Conservation (phyloP, 768 basidiomycete genomes). For the Chlorophyllum brunneum region DNA sequence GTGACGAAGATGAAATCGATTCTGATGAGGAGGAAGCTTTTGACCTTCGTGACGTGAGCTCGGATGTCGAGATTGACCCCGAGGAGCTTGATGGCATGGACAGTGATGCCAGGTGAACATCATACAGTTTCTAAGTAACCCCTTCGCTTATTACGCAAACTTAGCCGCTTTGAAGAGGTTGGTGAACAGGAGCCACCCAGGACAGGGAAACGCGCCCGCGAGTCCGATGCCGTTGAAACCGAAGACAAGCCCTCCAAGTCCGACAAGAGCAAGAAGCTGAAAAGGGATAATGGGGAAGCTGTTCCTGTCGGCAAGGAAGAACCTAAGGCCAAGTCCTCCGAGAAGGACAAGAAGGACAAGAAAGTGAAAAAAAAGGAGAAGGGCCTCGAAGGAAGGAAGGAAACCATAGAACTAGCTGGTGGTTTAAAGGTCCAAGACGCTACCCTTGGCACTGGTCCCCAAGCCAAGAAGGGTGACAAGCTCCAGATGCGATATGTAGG, state of each 20-base stretch:
- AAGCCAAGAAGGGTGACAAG: slow-evolving; percentile 81
- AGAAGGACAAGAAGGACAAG: slow-evolving; percentile 26
- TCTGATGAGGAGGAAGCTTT: slow-evolving; percentile 57
- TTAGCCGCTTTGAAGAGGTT: slow-evolving; percentile 80
- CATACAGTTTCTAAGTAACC: not conserved
- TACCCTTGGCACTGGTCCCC: slow-evolving; percentile 78
- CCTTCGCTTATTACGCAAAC: not conserved
- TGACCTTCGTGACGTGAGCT: slow-evolving; percentile 73
- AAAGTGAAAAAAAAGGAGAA: slow-evolving; percentile 33
- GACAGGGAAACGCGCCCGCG: slow-evolving; percentile 66
- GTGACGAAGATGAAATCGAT: slow-evolving; percentile 39
- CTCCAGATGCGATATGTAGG: slow-evolving; percentile 92
- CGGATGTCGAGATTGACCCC: slow-evolving; percentile 75
- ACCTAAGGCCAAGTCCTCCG: slow-evolving; percentile 11
- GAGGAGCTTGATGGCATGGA: slow-evolving; percentile 56
- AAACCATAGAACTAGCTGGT: slow-evolving; percentile 49
- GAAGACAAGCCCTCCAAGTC: slow-evolving; percentile 34
- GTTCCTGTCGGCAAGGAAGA: slow-evolving; percentile 41
- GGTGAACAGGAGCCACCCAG: slow-evolving; percentile 37
- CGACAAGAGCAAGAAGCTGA: slow-evolving; percentile 75
- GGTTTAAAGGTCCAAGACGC: slow-evolving; percentile 77
- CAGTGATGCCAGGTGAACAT: slow-evolving; percentile 47
- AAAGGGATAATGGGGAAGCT: slow-evolving; percentile 45
- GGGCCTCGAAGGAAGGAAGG: slow-evolving; percentile 26
- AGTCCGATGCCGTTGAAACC: slow-evolving; percentile 41